These are phyloP conservation scores for Termitomyces sp. DNA, from an alignment of 768 basidiomycete species.

Conservation along the genomic window DNA sequence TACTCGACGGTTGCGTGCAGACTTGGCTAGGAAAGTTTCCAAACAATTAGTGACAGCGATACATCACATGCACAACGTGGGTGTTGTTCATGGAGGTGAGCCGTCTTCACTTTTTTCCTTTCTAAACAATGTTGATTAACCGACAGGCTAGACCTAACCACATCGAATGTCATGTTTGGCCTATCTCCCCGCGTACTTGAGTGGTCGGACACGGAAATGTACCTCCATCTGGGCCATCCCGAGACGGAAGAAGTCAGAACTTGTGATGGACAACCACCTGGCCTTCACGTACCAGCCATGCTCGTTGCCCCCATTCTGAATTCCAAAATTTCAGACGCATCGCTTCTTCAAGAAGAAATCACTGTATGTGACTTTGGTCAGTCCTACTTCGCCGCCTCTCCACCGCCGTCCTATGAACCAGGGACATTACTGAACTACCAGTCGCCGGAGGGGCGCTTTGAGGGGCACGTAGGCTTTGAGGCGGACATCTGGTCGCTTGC, in stretches of 20 bases:
- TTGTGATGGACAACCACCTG: conserved; percentile 15
- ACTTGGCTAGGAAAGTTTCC: conserved; percentile 29
- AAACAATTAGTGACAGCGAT: conserved; percentile 22
- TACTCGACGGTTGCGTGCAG: conserved; percentile 25
- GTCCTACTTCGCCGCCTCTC: conserved; percentile 20
- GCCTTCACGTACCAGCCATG: conserved; percentile 22
- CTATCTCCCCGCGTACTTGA: conserved; percentile 15
- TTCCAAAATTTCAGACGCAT: conserved; percentile 12
- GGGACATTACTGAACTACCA: conserved; percentile 24
- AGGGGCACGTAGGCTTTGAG: conserved; percentile 16
- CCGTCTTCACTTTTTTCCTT: background rate
- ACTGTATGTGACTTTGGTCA: conserved; percentile 34
- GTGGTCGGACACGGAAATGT: conserved; percentile 31
- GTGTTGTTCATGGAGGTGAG: conserved; percentile 31
- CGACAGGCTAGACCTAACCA: conserved; percentile 27
- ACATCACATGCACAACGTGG: conserved; percentile 25
- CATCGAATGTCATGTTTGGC: conserved; percentile 32
- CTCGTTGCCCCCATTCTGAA: conserved; percentile 24
- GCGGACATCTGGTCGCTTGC: conserved; percentile 36
- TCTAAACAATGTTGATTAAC: background rate
- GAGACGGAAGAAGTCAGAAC: conserved; percentile 23
- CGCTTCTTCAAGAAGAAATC: conserved; percentile 25
- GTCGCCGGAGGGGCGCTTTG: conserved; percentile 32
- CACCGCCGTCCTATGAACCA: conserved; percentile 23
- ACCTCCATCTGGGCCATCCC: conserved; percentile 24